phyloP scores from a whole-genome alignment of 1,284 basidiomycete genomes.

The Acaromyces ingoldii region DNA sequence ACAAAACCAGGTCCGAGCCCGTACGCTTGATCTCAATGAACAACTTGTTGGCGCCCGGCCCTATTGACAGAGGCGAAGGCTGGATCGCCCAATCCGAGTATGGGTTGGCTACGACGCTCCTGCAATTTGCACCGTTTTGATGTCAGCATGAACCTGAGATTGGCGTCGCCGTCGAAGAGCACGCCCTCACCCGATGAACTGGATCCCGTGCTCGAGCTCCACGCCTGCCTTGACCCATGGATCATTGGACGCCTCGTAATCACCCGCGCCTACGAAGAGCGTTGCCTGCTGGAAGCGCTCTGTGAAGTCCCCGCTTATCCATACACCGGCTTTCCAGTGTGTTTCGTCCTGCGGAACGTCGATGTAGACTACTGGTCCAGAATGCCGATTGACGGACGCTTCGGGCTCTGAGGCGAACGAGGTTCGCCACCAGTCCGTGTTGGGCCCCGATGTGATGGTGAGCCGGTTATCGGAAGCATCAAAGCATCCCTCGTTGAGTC shows the following conservation, averaged over 20 bases:
- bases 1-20: neutral
- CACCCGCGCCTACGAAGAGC: neutral
- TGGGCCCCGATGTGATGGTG: neutral
- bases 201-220: constrained; percentile 1
- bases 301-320: neutral
- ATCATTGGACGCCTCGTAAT: neutral
- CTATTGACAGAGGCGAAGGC: neutral
- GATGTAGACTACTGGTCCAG: neutral
- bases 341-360: neutral
- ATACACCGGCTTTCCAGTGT: neutral
- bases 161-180: too few relatives aligned
- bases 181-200: constrained; percentile 1
- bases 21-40: constrained; percentile 1
- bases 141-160: neutral
- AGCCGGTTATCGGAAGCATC: neutral
- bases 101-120: constrained; percentile 3
- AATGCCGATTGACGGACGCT: neutral
- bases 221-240: constrained; percentile 2
- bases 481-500: neutral
- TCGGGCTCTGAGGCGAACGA: neutral
- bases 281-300: constrained; percentile 4
- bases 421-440: constrained; percentile 6
- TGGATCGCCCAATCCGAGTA: neutral
- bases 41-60: neutral
- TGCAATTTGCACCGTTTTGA: neutral